These are phyloP conservation scores for Blastobotrys niveus DNA, from an alignment of 1,139 yeast genomes.

Conservation along the genomic window DNA sequence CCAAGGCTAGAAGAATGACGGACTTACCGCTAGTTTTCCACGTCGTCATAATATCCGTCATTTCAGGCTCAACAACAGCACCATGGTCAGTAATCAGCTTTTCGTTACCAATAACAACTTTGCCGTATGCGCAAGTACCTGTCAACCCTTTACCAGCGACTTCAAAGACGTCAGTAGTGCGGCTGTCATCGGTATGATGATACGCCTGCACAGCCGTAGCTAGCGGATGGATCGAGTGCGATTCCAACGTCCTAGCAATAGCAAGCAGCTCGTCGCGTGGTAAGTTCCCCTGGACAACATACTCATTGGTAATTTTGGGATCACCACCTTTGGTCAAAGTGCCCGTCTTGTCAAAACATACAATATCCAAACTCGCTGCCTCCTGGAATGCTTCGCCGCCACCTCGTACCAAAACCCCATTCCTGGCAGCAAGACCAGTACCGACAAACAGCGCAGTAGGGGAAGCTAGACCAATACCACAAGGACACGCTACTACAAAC, in stretches of 20 bases:
- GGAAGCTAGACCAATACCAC: conserved; percentile 87
- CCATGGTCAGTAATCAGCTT: conserved; percentile 45
- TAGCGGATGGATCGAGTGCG: conserved; percentile 65
- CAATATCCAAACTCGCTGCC: conserved; percentile 55
- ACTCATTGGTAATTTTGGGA: conserved; percentile 49
- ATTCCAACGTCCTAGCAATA: conserved; percentile 54
- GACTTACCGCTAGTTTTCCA: conserved; percentile 68
- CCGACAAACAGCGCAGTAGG: conserved; percentile 92
- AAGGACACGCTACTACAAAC: conserved; percentile 86
- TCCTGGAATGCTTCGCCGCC: conserved; percentile 83
- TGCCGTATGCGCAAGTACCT: conserved; percentile 38
- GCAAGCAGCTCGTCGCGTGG: conserved; percentile 35
- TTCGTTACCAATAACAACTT: conserved; percentile 60
- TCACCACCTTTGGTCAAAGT: conserved; percentile 56
- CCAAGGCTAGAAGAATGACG: conserved; percentile 50
- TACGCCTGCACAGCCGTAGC: conserved; percentile 51
- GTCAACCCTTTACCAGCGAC: conserved; percentile 55
- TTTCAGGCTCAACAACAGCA: conserved; percentile 31
- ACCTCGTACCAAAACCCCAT: conserved; percentile 73
- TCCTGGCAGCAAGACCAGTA: conserved; percentile 74
- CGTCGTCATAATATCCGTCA: conserved; percentile 34
- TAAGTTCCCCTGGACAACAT: conserved; percentile 25
- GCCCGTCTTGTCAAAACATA: conserved; percentile 79
- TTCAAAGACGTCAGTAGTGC: conserved; percentile 30
- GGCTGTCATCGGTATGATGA: conserved; percentile 35